Base-by-base conservation (phyloP, 345 rosid species). In the Noccaea caerulescens region DNA sequence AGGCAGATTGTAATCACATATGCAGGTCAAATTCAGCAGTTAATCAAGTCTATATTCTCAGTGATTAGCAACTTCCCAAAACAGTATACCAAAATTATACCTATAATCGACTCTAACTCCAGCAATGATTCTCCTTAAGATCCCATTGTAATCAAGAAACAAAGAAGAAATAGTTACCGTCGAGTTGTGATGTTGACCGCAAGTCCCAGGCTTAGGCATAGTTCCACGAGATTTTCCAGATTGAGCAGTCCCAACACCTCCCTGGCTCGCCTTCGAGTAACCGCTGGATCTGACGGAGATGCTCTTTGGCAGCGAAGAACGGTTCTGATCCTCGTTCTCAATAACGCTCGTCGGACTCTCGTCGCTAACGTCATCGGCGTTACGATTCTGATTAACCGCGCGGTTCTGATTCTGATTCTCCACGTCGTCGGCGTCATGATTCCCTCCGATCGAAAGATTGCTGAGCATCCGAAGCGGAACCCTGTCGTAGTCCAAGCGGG, bases 241-340 rank as follows among this genome's bases (percentile, higher is more conserved):
- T 8, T 62, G 80, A 78, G 82, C 79, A 18, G 79, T 20, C 10
- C 54, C 79, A 59, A 56, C 68, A 27, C 63, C 41, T 47, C 67
- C 77, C 16, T 51, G 73, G 63, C 66, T 68, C 61, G 82, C 51
- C 79, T 80, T 86, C 51, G 77, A 66, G 80, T 85, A 84, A 11
- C 82, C 86, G n/a, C 72, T 81, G 42, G 97, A 86, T 72, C 92
- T 80, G 55, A 91, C 92, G 8, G 98, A 88, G 63, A 88, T 86
- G 57, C 91, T 87, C 82, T 91, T 91, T 12, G 96, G 97, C 13
- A 93, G 60, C 50, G 85, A 65, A 20, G 80, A 78, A 23, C 80
- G 77, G 75, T 82, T 79, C 42, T 76, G 72, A 63, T 77, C 84
- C 58, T 75, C 75, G 23, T 49, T 77, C 72, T 79, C 85, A 53